A percentile compares a stretch with the other conserved stretches of the same genome.
Evolutionary conservation across 2,329 filamentous ascomycete genomes (phyloP).

Genomic region (Tolypocladium album): DNA sequence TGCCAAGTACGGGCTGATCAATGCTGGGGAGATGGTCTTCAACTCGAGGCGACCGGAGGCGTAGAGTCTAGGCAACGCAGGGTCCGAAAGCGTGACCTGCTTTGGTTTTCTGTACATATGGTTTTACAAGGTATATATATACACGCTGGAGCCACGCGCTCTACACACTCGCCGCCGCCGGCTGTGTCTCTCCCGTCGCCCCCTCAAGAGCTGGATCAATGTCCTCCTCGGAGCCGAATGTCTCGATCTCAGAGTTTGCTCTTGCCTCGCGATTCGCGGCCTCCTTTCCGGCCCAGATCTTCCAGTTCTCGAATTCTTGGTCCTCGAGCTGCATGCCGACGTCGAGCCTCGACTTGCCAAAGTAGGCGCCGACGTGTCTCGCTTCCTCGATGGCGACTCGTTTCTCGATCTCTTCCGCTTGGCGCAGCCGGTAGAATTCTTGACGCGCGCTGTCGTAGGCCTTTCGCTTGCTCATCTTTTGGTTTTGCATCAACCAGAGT

Average conservation of each 20-base stretch:
- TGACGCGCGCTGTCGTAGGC: constrained; percentile 82
- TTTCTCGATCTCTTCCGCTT: constrained; percentile 70
- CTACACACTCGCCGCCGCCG: background rate
- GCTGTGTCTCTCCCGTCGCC: constrained; percentile 6
- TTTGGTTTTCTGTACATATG: constrained; percentile 7
- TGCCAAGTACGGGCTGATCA: constrained; percentile 26
- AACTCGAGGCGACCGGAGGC: constrained; percentile 18
- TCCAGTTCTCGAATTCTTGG: constrained; percentile 72
- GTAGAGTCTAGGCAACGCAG: background rate
- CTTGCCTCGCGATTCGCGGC: constrained; percentile 28
- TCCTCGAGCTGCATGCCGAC: constrained; percentile 78
- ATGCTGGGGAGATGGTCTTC: constrained; percentile 29
- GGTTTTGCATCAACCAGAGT: constrained; percentile 66
- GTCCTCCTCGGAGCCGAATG: constrained; percentile 26
- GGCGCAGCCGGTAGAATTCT: constrained; percentile 81
- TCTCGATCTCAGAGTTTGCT: constrained; percentile 30
- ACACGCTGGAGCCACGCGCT: background rate
- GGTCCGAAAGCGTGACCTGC: background rate
- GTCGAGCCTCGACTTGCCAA: constrained; percentile 66
- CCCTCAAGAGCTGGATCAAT: constrained; percentile 13
- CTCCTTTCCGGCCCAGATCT: constrained; percentile 56
- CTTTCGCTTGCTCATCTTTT: constrained; percentile 46
- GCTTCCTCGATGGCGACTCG: constrained; percentile 85
- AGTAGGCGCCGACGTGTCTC: constrained; percentile 73
- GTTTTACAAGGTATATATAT: constrained; percentile 11